These are phyloP conservation scores for Coccomyxa subellipsoidea DNA, from an alignment of 163 green algal species.

Conservation along the genomic window DNA sequence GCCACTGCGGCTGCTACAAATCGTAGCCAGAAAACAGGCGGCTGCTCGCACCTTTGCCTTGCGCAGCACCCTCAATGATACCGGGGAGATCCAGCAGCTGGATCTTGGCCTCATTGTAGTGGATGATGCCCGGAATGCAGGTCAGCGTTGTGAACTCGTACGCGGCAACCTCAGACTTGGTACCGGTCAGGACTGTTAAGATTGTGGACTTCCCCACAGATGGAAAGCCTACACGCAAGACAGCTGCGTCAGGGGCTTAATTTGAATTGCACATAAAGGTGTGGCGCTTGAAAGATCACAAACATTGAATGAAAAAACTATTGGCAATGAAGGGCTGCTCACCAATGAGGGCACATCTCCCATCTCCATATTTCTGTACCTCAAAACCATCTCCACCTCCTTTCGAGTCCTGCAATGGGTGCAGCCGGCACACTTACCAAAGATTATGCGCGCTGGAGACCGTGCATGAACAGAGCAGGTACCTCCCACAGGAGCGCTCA, in stretches of 20 bases:
- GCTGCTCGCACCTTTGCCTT: conserved; percentile 48
- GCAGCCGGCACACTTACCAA: no score
- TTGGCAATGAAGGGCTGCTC: conserved; percentile 13
- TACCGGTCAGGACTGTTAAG: conserved; percentile 90
- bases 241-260: no score
- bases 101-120: conserved; percentile 98
- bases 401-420: conserved; percentile 21
- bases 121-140: conserved; percentile 98
- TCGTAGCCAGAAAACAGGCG: no score
- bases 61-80: conserved; percentile 95
- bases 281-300: no score
- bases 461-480: no score
- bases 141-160: conserved; percentile 99
- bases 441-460: no score
- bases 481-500: not conserved
- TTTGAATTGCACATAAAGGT: no score
- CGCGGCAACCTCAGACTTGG: conserved; percentile 78
- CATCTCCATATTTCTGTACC: conserved; percentile 96
- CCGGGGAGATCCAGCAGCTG: conserved; percentile 96
- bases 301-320: conserved; percentile 10
- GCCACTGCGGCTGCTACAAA: no score
- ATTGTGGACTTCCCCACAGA: conserved; percentile 96
- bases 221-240: conserved; percentile 85
- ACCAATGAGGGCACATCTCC: conserved; percentile 90
- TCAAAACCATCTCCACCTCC: conserved; percentile 92